A percentile compares a stretch with the other conserved stretches of the same genome.
Evolutionary conservation across 2,329 filamentous ascomycete genomes (phyloP).

Genomic region (Tolypocladium tundrense): DNA sequence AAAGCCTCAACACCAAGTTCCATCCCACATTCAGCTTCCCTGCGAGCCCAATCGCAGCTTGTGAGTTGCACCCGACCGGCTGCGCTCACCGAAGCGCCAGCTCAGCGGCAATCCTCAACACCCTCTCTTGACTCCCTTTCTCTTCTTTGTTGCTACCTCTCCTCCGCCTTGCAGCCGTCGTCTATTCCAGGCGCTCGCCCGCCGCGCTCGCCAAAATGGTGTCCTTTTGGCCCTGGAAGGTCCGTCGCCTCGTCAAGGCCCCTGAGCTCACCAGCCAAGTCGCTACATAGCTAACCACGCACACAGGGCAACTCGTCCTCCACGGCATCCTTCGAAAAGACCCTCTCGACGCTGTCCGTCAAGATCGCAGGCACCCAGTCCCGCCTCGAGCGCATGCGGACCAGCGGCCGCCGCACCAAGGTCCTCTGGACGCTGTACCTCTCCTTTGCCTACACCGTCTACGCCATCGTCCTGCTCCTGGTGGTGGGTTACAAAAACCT

Average conservation of each 20-base stretch:
- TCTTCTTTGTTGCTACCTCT: neutral
- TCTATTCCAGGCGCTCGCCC: neutral
- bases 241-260: neutral
- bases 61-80: neutral
- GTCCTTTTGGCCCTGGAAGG: slow-evolving; percentile 13
- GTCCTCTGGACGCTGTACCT: slow-evolving; percentile 87
- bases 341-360: slow-evolving; percentile 66
- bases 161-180: neutral
- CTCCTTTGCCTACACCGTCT: slow-evolving; percentile 81
- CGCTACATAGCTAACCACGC: slow-evolving; percentile 7
- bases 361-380: slow-evolving; percentile 72
- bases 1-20: neutral
- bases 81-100: slow-evolving; percentile 1
- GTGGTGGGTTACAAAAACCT: slow-evolving; percentile 79
- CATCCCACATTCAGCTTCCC: neutral
- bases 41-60: neutral
- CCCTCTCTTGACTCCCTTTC: neutral
- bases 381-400: slow-evolving; percentile 62
- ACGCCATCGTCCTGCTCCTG: slow-evolving; percentile 68
- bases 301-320: slow-evolving; percentile 65
- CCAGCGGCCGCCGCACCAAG: slow-evolving; percentile 65
- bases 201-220: slow-evolving; percentile 5
- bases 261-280: neutral
- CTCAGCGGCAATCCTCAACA: neutral
- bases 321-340: slow-evolving; percentile 87